Percentiles rank a stretch among this genome's conserved stretches.
phyloP scores from a whole-genome alignment of 2,329 filamentous ascomycete genomes.

The Neofusicoccum ribis region DNA sequence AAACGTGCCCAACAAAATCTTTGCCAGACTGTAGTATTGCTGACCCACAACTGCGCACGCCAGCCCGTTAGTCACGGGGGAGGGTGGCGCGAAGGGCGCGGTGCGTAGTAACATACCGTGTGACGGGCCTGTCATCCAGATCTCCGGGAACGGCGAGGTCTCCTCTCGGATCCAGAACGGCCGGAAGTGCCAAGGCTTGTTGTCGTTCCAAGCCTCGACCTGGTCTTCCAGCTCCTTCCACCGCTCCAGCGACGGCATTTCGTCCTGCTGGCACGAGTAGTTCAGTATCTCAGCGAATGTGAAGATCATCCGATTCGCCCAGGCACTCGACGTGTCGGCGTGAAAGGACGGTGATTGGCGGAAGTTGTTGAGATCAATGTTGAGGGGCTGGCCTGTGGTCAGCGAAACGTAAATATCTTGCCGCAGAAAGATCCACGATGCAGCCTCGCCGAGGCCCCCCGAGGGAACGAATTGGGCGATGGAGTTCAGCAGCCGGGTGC shows the following conservation, averaged over 20 bases:
- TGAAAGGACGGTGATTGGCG: slow-evolving; percentile 31
- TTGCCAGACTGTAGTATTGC: slow-evolving; percentile 15
- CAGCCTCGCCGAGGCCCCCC: slow-evolving; percentile 43
- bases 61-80: not conserved
- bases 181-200: slow-evolving; percentile 33
- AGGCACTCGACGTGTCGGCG: slow-evolving; percentile 33
- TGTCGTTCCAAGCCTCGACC: slow-evolving; percentile 34
- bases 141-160: slow-evolving; percentile 7
- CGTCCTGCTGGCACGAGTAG: slow-evolving; percentile 28
- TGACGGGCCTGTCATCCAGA: slow-evolving; percentile 16
- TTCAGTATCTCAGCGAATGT: slow-evolving; percentile 33
- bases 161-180: slow-evolving; percentile 23
- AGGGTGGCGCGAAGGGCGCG: not conserved
- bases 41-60: slow-evolving; percentile 5
- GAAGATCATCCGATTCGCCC: slow-evolving; percentile 36
- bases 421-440: slow-evolving; percentile 43
- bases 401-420: slow-evolving; percentile 45
- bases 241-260: slow-evolving; percentile 27
- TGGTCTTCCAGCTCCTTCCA: slow-evolving; percentile 33
- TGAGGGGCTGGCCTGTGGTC: slow-evolving; percentile 35
- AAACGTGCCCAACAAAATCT: slow-evolving; percentile 5
- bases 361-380: slow-evolving; percentile 33
- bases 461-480: slow-evolving; percentile 40
- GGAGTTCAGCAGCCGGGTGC: slow-evolving; percentile 40
- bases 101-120: slow-evolving; percentile 2